Evolutionary conservation across 1,139 yeast genomes (phyloP), one percentile per base, ranked within the genome.

Genomic region (Schwanniomyces etchellsii): DNA sequence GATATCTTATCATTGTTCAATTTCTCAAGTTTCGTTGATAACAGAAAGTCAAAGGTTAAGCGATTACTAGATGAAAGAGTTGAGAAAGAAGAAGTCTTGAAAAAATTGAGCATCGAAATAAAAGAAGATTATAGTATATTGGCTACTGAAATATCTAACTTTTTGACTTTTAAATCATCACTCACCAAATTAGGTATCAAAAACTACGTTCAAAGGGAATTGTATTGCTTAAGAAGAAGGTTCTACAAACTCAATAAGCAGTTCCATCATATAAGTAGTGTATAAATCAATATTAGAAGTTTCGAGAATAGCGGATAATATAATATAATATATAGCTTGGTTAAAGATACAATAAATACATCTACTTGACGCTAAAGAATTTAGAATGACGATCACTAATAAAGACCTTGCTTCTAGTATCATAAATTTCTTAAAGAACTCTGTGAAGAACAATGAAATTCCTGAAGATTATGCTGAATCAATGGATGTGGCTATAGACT

Each of bases 401-500:
- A 74, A 82, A 54, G 84, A 83, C 42, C 70, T 84, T 34, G 93
- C 95, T 2, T 65, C 79, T 34, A 76, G 85, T 33, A 77, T 91
- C 40, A 77, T 88, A 31, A 75, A 77, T 41, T 89, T 81, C 54
- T 71, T 91, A 45, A 72, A 74, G 46, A 50, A 64, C 15, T 64
- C 86, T 5, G 74, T 83, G 20, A 52, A 70, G 27, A 69, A 74
- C 41, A 84, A 85, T 33, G 70, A 74, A 29, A 73, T 89, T 31
- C 63, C 81, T 24, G 83, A 80, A 42, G 97, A 89, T 44, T 85
- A 80, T 50, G 72, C 72, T 36, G 98, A 91, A 45, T 85, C 96
- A n/a, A 70, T 91, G 50, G 96, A 89, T 43, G 95, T 91, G 31
- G 97, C 97, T 42, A 74, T 88, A 47, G 96, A 85, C 50, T 86